These are phyloP conservation scores for Malassezia vespertilionis DNA, from an alignment of 1,284 basidiomycete species.

Conservation along the genomic window DNA sequence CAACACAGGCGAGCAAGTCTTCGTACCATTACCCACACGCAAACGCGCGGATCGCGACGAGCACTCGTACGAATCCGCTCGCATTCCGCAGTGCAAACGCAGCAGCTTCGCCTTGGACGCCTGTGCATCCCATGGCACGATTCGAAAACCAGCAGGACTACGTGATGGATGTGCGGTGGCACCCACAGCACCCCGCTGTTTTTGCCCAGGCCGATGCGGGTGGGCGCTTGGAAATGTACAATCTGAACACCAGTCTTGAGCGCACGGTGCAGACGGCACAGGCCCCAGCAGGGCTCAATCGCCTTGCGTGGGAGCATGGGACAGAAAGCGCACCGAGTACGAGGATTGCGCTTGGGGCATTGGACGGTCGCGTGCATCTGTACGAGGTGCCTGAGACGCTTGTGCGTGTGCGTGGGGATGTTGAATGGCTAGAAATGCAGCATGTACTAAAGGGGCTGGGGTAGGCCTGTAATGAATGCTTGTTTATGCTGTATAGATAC, in stretches of 20 bases:
- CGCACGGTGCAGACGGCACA: slow-evolving; percentile 1
- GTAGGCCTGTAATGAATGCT: background rate
- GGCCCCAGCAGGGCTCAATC: slow-evolving; percentile 74
- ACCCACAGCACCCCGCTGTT: slow-evolving; percentile 80
- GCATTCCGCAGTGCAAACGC: slow-evolving; percentile 9
- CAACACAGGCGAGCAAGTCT: background rate
- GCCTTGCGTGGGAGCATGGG: slow-evolving; percentile 72
- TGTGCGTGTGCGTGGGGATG: slow-evolving; percentile 22
- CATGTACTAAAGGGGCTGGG: slow-evolving; percentile 14
- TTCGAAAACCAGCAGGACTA: slow-evolving; percentile 51
- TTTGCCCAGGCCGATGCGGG: slow-evolving; percentile 89
- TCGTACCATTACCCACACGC: slow-evolving; percentile 15
- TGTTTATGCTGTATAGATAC: background rate
- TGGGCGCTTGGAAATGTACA: slow-evolving; percentile 91
- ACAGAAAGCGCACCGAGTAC: slow-evolving; percentile 64
- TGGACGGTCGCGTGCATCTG: slow-evolving; percentile 81
- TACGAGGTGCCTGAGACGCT: slow-evolving; percentile 53
- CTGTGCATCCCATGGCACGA: slow-evolving; percentile 11
- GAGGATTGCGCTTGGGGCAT: slow-evolving; percentile 64
- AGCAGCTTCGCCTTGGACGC: slow-evolving; percentile 1
- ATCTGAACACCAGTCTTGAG: slow-evolving; percentile 86
- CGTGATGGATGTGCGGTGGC: slow-evolving; percentile 98
- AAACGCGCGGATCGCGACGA: slow-evolving; percentile 16
- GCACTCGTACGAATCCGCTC: slow-evolving; percentile 14
- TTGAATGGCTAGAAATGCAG: slow-evolving; percentile 26